phyloP scores from a whole-genome alignment of 2,329 filamentous ascomycete genomes.

The Helicocarpus griseus region DNA sequence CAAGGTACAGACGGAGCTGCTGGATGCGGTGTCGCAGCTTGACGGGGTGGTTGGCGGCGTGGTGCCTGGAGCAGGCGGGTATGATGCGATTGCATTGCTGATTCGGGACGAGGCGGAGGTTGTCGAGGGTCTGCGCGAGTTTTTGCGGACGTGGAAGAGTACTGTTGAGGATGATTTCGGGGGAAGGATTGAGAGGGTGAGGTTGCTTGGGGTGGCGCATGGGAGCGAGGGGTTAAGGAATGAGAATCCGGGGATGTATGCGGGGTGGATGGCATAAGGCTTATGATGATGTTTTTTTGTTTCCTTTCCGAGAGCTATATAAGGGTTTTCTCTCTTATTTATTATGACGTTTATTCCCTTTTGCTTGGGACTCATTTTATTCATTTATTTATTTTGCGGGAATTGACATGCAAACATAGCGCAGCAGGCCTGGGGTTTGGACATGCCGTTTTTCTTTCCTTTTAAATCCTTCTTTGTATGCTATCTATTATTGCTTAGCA shows the following conservation, averaged over 20 bases:
- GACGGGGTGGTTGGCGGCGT: conserved; percentile 82
- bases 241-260: conserved; percentile 30
- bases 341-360: neutral
- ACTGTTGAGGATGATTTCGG: conserved; percentile 34
- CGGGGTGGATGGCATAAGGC: conserved; percentile 25
- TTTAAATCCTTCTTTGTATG: too few species aligned
- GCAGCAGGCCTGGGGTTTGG: too few species aligned
- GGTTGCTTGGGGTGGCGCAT: conserved; percentile 36
- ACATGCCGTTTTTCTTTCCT: neutral
- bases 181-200: conserved; percentile 36
- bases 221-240: conserved; percentile 37
- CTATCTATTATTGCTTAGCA: too few species aligned
- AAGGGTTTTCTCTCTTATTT: neutral
- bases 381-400: neutral
- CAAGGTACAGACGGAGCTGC: conserved; percentile 66
- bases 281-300: neutral
- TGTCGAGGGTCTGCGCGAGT: conserved; percentile 47
- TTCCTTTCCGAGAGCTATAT: too few species aligned
- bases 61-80: conserved; percentile 88
- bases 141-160: conserved; percentile 57
- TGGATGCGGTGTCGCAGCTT: conserved; percentile 63
- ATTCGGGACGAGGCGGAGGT: conserved; percentile 64
- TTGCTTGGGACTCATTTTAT: neutral
- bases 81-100: conserved; percentile 76
- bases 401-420: too few species aligned